Evolutionary conservation across 1,139 yeast species (phyloP), one percentile per base, ranked within the genome.

Genomic region (Yamadazyma atmosphaerica): DNA sequence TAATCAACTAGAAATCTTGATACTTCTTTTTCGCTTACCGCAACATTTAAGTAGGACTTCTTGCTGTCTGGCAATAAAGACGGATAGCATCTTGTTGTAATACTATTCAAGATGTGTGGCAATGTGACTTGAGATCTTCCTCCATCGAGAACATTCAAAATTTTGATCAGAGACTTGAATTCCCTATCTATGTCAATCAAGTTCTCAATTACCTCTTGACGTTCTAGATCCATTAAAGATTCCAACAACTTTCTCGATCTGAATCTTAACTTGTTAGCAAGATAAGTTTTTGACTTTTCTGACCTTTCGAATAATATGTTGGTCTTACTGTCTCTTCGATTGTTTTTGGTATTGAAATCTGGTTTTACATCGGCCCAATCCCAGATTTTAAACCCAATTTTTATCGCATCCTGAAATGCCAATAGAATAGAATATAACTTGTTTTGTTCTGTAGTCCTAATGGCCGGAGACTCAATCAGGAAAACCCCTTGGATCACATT

Each of bases 401-500:
- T 62, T 3, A 79, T 72, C 0, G 86, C 79, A 46, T 77, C 81
- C 43, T 78, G 84, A 55, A 86, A 77, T 9, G 94, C 77, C 31
- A 77, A 66, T 18, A 84, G 57, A 3, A 84, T 72, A 1, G 83
- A 72, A 43, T 74, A 68, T 21, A 82, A 61, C 41, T 79, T 77
- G 40, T 71, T 70, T 39, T 73, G 81, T 23, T 79, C 79, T 17
- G 76, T 77, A 2, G 78, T 67, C 35, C 79, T 66, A 4, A 74
- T 73, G 5, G 73, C 70, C 0, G 89, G 85, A 0, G 86, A 72
- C 48, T 89, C 97, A 9, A 85, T 79, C 42, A 82, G 85, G 54
- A 90, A 87, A 0, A 89, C 96, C 2, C 96, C 96, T 46, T 86
- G 89, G 35, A 85, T 83, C 10, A 86, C 90, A 42, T 78, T 79